Percentiles rank a stretch among this genome's conserved stretches.
phyloP scores from a whole-genome alignment of 1,139 yeast genomes.

The Candida neerlandica region DNA sequence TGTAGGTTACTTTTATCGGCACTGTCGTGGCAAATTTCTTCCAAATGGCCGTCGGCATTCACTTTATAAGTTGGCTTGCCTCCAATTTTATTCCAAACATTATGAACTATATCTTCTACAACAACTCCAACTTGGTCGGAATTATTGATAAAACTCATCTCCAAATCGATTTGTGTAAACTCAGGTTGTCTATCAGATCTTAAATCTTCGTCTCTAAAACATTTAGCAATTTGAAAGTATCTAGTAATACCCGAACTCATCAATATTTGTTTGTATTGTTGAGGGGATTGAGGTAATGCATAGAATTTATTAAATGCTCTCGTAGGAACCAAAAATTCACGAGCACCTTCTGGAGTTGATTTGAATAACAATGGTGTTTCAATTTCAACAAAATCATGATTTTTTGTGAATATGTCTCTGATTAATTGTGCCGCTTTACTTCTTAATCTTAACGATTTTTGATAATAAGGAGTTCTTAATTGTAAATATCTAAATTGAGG shows the following conservation, averaged over 20 bases:
- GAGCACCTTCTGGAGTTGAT: constrained; percentile 97
- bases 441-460: constrained; percentile 59
- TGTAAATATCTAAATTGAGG: constrained; percentile 82
- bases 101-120: constrained; percentile 58
- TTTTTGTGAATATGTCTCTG: constrained; percentile 48
- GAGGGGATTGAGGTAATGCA: constrained; percentile 97
- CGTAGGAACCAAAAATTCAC: constrained; percentile 94
- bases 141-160: constrained; percentile 80
- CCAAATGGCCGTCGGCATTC: constrained; percentile 27
- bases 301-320: constrained; percentile 65
- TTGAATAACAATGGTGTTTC: constrained; percentile 94
- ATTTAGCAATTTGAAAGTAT: constrained; percentile 88
- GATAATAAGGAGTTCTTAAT: constrained; percentile 64
- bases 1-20: constrained; percentile 17
- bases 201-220: constrained; percentile 95
- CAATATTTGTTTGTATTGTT: constrained; percentile 89
- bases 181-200: constrained; percentile 97
- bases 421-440: constrained; percentile 60
- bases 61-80: constrained; percentile 38
- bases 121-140: constrained; percentile 65
- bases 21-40: constrained; percentile 21
- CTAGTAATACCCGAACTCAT: constrained; percentile 91
- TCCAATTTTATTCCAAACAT: constrained; percentile 58
- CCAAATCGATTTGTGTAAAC: constrained; percentile 93
- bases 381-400: constrained; percentile 68